Base-by-base conservation (phyloP, 1,139 yeast species). In the Blastobotrys elegans region DNA sequence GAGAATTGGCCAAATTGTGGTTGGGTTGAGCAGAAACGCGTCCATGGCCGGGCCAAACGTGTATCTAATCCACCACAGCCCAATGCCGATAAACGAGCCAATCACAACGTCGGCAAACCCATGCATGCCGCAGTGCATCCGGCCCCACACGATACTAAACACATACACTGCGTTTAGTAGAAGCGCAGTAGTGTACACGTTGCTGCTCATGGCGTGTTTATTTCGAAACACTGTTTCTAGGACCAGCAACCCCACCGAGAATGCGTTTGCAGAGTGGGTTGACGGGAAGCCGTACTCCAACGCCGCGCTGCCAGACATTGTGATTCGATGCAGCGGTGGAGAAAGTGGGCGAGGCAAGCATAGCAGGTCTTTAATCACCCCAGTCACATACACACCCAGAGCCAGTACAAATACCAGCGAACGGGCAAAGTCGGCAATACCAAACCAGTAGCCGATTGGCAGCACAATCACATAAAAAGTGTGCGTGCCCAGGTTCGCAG, bases 111-210 rank as follows among this genome's bases (percentile, higher is more conserved):
- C 98, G 29, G 86, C 68, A 53, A 86, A 78, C 2, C 98, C 98
- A 66, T 92, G 98, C 98, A 92, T 92, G 4, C 98, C 98, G 65
- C 97, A 90, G 67, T 92, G 92, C 6, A 92, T 64, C 49, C 98
- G 72, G 26, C 98, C 98, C 53, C 79, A 66, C 1, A 86, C 77
- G 53, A 92, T 71, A 10, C 94, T 80, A 22, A 72, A 53, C 60
- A 81, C 84, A 62, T 90, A 89, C 13, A 64, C 40, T 2, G 56
- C 45, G 44, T 58, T 56, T 22, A 50, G 53, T 14, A 43, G 46
- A 46, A 35, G n/a, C 7, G 35, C 13, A 37, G 11, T 11, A 33
- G 13, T 5, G 30, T 39, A 30, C 26, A 35, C 18, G 16, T n/a
- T 11, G 29, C 37, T 8, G 30, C 35, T 31, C 26, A 37, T 26